Evolutionary conservation across 768 basidiomycete species (phyloP).

Genomic region (Flagelloscypha sp.): DNA sequence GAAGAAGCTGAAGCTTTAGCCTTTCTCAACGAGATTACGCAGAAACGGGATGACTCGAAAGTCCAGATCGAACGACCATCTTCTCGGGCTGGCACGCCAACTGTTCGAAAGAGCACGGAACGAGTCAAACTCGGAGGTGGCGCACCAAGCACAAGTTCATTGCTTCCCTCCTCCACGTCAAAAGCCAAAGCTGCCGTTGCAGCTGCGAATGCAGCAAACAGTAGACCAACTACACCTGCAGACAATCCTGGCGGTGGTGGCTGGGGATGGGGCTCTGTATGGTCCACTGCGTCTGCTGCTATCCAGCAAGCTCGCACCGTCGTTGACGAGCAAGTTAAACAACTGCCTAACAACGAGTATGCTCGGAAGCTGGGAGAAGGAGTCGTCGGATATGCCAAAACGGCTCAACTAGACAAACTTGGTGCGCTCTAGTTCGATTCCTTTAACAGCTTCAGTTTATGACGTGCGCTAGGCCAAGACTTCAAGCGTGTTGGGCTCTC

Average conservation of each 20-base stretch:
- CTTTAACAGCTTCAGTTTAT: conserved; percentile 4
- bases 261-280: conserved; percentile 87
- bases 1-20: conserved; percentile 82
- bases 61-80: conserved; percentile 46
- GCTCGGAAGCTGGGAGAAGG: conserved; percentile 86
- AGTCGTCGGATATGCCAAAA: conserved; percentile 80
- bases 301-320: conserved; percentile 80
- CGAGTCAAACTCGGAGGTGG: conserved; percentile 60
- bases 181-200: conserved; percentile 16
- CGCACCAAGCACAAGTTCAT: conserved; percentile 30
- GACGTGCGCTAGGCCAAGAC: conserved; percentile 59
- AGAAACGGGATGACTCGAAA: conserved; percentile 71
- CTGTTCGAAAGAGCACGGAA: conserved; percentile 67
- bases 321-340: conserved; percentile 91
- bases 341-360: conserved; percentile 77
- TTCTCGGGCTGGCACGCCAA: conserved; percentile 65
- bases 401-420: conserved; percentile 83
- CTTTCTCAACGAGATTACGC: conserved; percentile 91
- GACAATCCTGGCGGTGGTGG: conserved; percentile 21
- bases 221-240: conserved; percentile 6
- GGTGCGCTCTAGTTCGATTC: conserved; percentile 35
- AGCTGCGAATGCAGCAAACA: too few species aligned
- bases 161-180: conserved; percentile 31
- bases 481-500: conserved; percentile 83
- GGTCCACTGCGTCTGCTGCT: conserved; percentile 79